Evolutionary conservation across 2,329 filamentous ascomycete species (phyloP), one percentile per base, ranked within the genome.

Genomic region (Pseudogymnoascus sp.): DNA sequence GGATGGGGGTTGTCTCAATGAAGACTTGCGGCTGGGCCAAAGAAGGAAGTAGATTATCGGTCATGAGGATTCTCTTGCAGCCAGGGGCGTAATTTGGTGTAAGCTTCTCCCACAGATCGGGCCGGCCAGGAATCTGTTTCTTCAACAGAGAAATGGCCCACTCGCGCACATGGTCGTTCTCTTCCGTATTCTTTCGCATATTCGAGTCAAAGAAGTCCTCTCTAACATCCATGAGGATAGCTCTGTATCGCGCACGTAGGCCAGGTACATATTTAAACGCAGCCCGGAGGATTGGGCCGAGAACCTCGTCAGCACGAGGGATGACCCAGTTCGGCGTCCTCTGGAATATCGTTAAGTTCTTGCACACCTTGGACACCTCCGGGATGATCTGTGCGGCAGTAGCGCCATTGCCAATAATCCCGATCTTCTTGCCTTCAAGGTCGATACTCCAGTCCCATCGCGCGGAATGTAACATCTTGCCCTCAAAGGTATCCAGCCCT

Each of bases 391-490:
- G 84, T 1, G 79, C 79, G 1, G 83, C 82, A 0, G 83, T 85
- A 37, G 83, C 83, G 6, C 82, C 81, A 69, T 84, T 86, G 2
- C 85, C 84, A 39, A 87, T 80, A n/a, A 87, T 73, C 0, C 79
- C 84, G 43, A 86, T 79, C 61, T 78, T 79, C 74, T 85, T 85
- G 7, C 77, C 81, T 31, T 74, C 71, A n/a, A 84, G 68, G 61
- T 80, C 77, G 66, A 83, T 84, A 48, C 77, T 81, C 81, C 82
- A 85, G 65, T 86, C 83, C 83, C 83, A 86, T n/a, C 83, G 72
- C 4, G 83, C 82, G 2, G 79, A 81, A 66, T 86, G 83, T 77
- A 81, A 71, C 3, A 78, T 65, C n/a, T 74, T 74, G 14, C 80
- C 80, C 62, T 77, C 72, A 68, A 80, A 83, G n/a, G 72, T 73